Evolutionary conservation across 805 yeast genomes (phyloP).

Genomic region (Isabelozyma heimii): DNA sequence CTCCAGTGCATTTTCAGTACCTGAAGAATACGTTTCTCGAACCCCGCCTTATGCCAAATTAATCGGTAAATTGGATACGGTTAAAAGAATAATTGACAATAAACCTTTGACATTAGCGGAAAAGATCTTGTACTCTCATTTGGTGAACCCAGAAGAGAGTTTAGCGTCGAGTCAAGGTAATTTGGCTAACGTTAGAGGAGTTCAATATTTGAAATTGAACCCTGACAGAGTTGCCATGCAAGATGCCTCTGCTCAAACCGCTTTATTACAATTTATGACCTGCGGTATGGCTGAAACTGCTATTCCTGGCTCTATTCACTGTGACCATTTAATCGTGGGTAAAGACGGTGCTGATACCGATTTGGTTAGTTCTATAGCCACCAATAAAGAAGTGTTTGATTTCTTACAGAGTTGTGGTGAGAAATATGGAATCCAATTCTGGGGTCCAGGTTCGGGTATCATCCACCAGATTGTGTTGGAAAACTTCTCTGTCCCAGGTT

Average conservation of each 20-base stretch:
- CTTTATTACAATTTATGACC: constrained; percentile 97
- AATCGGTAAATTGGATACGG: constrained; percentile 57
- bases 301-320: constrained; percentile 94
- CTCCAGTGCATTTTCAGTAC: constrained; percentile 36
- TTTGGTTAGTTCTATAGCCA: constrained; percentile 72
- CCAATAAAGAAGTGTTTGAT: constrained; percentile 94
- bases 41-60: constrained; percentile 88
- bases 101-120: constrained; percentile 90
- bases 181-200: constrained; percentile 68
- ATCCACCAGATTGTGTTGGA: constrained; percentile 97
- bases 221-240: constrained; percentile 99
- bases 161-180: constrained; percentile 49
- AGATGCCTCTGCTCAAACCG: constrained; percentile 99
- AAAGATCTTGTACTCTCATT: constrained; percentile 89
- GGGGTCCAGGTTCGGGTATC: constrained; percentile 99
- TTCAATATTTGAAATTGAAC: constrained; percentile 83
- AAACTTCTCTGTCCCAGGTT: constrained; percentile 95
- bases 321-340: constrained; percentile 98
- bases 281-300: constrained; percentile 85
- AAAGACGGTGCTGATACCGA: constrained; percentile 88
- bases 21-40: constrained; percentile 62
- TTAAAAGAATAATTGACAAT: constrained; percentile 62
- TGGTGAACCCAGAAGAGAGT: constrained; percentile 84
- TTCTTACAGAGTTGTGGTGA: constrained; percentile 90
- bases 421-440: constrained; percentile 94